Conservation (phyloP, 768 basidiomycete species). For the Suillus ampliporus region DNA sequence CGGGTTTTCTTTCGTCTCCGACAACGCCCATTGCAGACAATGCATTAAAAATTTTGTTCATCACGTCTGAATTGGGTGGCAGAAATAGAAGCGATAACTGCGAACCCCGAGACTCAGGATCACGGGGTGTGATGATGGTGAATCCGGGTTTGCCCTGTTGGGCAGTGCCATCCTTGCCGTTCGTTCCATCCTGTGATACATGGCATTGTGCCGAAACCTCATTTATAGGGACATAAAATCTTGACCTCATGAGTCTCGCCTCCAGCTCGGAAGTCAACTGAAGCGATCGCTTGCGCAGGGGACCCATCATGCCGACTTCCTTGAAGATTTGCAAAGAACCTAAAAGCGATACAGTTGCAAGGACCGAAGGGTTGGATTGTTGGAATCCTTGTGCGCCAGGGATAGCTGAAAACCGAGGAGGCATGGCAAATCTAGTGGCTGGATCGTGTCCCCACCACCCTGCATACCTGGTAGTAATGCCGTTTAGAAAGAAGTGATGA, state of each 20-base stretch:
- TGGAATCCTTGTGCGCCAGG: constrained; percentile 94
- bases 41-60: constrained; percentile 69
- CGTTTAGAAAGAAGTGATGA: constrained; percentile 15
- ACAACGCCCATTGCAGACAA: constrained; percentile 78
- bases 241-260: constrained; percentile 59
- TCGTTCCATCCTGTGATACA: constrained; percentile 24
- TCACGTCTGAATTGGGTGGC: constrained; percentile 58
- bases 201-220: constrained; percentile 37
- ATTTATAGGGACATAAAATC: constrained; percentile 61
- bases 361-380: constrained; percentile 91
- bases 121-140: constrained; percentile 89
- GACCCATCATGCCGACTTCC: constrained; percentile 73
- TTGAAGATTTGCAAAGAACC: constrained; percentile 85
- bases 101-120: constrained; percentile 72
- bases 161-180: constrained; percentile 26
- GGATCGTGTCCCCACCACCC: constrained; percentile 99
- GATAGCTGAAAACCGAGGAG: constrained; percentile 79
- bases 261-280: constrained; percentile 77
- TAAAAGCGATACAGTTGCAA: constrained; percentile 79
- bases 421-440: constrained; percentile 90
- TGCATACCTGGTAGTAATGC: constrained; percentile 62
- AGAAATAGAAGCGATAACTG: constrained; percentile 89
- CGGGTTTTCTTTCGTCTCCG: constrained; percentile 90
- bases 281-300: constrained; percentile 72
- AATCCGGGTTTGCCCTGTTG: constrained; percentile 53